Conservation (phyloP, 2,329 filamentous ascomycete genomes). For the Aspergillus ustus region DNA sequence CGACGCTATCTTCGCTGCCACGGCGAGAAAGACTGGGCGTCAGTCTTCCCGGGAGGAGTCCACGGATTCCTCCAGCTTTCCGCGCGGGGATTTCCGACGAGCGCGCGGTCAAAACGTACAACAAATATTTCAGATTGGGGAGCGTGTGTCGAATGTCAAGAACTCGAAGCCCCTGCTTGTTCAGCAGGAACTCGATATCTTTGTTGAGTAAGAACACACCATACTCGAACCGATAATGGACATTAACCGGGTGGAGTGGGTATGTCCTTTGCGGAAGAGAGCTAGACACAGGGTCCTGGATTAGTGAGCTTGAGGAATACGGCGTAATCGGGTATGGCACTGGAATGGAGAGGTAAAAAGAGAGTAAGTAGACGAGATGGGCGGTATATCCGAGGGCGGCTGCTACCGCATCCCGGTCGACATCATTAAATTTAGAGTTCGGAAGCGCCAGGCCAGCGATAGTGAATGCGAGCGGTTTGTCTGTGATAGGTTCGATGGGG, state of each 20-base stretch:
- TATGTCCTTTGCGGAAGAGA: conserved; percentile 68
- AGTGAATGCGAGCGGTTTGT: conserved; percentile 75
- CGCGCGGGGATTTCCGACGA: conserved; percentile 63
- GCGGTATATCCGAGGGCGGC: conserved; percentile 82
- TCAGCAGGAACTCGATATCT: conserved; percentile 76
- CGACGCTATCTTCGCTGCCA: conserved; percentile 46
- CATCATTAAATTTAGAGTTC: conserved; percentile 76
- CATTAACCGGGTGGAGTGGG: conserved; percentile 75
- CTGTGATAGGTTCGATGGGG: conserved; percentile 71
- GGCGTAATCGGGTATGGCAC: conserved; percentile 79
- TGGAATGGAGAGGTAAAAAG: conserved; percentile 78
- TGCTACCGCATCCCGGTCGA: conserved; percentile 69
- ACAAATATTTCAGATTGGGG: conserved; percentile 88
- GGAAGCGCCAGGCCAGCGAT: conserved; percentile 80
- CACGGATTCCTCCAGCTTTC: conserved; percentile 59
- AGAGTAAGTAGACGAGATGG: conserved; percentile 73
- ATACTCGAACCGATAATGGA: conserved; percentile 93
- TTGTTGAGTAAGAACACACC: conserved; percentile 97
- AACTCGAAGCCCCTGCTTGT: conserved; percentile 72
- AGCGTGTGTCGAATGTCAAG: conserved; percentile 91
- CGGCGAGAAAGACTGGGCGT: conserved; percentile 45
- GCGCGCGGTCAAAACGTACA: conserved; percentile 87
- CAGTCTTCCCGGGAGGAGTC: conserved; percentile 45
- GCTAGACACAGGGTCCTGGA: conserved; percentile 72
- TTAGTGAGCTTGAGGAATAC: conserved; percentile 73